These are phyloP conservation scores for Russula dissimulans DNA, from an alignment of 768 basidiomycete species.

Conservation along the genomic window DNA sequence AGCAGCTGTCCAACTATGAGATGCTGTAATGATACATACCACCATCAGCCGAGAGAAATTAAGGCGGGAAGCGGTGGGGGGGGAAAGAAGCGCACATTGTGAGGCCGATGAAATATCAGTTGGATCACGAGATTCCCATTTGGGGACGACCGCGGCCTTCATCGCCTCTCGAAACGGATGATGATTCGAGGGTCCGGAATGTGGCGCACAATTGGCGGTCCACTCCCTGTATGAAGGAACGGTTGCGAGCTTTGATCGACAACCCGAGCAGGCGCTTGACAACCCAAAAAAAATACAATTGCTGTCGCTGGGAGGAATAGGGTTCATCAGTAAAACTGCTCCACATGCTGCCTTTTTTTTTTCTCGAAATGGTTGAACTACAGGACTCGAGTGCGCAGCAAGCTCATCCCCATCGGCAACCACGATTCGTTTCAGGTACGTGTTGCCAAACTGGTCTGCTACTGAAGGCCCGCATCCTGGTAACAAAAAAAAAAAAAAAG, in stretches of 20 bases:
- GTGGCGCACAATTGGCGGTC: background rate
- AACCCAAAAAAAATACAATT: background rate
- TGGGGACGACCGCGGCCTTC: constrained; percentile 3
- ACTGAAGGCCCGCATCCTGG: background rate
- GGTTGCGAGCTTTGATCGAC: background rate
- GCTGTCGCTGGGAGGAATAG: background rate
- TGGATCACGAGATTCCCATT: constrained; percentile 1
- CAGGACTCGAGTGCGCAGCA: background rate
- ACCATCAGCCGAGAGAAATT: constrained; percentile 4
- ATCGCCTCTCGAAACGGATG: background rate
- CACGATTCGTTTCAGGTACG: background rate
- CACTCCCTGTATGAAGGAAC: background rate
- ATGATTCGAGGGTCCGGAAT: background rate
- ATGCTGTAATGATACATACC: constrained; percentile 14
- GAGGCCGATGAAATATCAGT: background rate
- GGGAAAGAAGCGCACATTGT: constrained; percentile 5
- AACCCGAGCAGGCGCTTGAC: background rate
- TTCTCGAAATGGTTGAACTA: background rate
- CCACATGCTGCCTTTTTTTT: no score
- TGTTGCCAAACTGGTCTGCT: background rate
- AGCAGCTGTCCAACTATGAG: background rate
- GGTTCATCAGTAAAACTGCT: background rate
- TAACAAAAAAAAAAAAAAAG: background rate
- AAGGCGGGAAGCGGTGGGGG: background rate
- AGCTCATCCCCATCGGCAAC: background rate